These are phyloP conservation scores for Fusarium multiceps DNA, from an alignment of 2,329 filamentous ascomycete species.

Conservation along the genomic window DNA sequence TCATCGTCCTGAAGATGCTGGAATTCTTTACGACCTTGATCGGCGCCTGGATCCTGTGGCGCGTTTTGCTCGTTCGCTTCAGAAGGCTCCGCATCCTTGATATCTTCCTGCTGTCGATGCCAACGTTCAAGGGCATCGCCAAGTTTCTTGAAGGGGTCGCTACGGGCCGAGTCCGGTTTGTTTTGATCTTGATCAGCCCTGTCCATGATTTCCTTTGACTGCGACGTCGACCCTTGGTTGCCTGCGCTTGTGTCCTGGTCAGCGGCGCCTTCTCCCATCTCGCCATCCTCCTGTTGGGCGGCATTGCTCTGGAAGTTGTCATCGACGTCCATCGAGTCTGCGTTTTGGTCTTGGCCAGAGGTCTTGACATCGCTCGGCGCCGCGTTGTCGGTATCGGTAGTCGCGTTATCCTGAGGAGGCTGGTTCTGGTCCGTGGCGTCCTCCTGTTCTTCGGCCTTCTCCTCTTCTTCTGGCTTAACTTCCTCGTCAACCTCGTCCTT, in stretches of 20 bases:
- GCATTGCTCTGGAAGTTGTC: conserved; percentile 69
- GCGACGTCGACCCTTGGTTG: conserved; percentile 69
- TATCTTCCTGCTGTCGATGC: conserved; percentile 89
- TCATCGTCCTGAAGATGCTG: conserved; percentile 92
- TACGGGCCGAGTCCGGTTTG: conserved; percentile 55
- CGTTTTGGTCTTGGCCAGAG: conserved; percentile 72
- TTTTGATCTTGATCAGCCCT: conserved; percentile 57
- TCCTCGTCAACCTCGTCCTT: conserved; percentile 62
- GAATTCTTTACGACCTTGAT: conserved; percentile 81
- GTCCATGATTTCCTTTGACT: conserved; percentile 61
- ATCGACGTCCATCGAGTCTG: conserved; percentile 71
- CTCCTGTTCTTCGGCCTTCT: conserved; percentile 65
- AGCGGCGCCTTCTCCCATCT: conserved; percentile 72
- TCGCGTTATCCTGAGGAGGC: conserved; percentile 59
- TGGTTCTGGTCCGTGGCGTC: conserved; percentile 57
- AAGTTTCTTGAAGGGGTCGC: conserved; percentile 90
- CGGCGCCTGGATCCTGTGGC: conserved; percentile 62
- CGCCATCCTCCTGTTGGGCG: conserved; percentile 73
- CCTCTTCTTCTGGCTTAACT: conserved; percentile 58
- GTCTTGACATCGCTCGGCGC: conserved; percentile 73
- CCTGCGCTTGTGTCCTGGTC: conserved; percentile 72
- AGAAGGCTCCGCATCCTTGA: conserved; percentile 68
- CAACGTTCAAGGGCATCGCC: conserved; percentile 93
- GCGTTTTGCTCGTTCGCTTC: conserved; percentile 51
- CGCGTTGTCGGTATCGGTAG: conserved; percentile 69